These are phyloP conservation scores for Fraxinus dipetala DNA, from an alignment of 305 asterid genomes.

Conservation along the genomic window DNA sequence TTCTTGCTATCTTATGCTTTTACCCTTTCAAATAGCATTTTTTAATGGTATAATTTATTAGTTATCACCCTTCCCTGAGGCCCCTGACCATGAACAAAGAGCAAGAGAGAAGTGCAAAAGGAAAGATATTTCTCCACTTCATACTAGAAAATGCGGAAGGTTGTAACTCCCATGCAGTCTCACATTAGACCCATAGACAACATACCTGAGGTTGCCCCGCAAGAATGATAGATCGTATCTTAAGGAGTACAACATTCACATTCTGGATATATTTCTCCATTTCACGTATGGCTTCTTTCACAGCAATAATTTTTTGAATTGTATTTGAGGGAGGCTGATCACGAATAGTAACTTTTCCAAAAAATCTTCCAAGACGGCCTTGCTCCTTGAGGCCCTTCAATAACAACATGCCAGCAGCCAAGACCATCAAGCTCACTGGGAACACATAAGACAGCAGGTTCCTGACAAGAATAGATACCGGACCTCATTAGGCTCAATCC, in stretches of 20 bases:
- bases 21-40: background rate
- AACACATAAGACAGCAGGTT: slow-evolving; percentile 69
- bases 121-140: background rate
- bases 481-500: slow-evolving; percentile 10
- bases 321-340: slow-evolving; percentile 97
- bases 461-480: slow-evolving; percentile 42
- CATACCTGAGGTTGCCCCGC: slow-evolving; percentile 93
- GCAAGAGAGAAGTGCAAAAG: background rate
- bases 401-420: slow-evolving; percentile 69
- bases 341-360: slow-evolving; percentile 80
- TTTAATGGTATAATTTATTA: background rate
- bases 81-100: background rate
- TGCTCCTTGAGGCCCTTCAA: slow-evolving; percentile 93
- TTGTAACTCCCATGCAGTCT: background rate
- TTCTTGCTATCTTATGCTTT: background rate
- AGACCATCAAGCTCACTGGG: slow-evolving; percentile 71
- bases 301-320: slow-evolving; percentile 80
- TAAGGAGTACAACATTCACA: slow-evolving; percentile 74
- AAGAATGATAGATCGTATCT: slow-evolving; percentile 72
- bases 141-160: background rate
- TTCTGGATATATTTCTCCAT: slow-evolving; percentile 79
- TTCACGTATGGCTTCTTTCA: slow-evolving; percentile 90
- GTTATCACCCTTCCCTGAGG: background rate
- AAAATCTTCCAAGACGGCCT: slow-evolving; percentile 92
- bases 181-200: slow-evolving; percentile 2